phyloP scores from a whole-genome alignment of 768 basidiomycete genomes.

The Ramaria sp. region DNA sequence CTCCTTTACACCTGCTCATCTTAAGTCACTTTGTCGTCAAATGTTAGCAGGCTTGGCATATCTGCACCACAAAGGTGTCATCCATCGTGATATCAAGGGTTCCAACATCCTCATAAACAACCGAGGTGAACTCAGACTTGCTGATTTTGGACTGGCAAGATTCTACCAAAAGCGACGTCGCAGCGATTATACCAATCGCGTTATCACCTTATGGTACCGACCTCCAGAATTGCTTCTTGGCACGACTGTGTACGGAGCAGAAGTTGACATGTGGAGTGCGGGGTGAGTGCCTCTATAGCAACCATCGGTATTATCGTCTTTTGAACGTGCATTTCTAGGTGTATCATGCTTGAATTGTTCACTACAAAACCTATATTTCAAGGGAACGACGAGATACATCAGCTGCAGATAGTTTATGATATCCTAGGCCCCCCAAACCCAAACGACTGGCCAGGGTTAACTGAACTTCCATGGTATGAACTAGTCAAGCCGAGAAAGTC shows the following conservation, averaged over 20 bases:
- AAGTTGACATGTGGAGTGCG: conserved; percentile 99
- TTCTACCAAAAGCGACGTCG: conserved; percentile 87
- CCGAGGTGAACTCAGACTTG: conserved; percentile 87
- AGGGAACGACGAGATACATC: conserved; percentile 95
- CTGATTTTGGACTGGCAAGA: conserved; percentile 93
- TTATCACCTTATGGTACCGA: conserved; percentile 98
- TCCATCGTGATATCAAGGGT: conserved; percentile 98
- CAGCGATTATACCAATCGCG: conserved; percentile 97
- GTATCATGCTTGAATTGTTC: conserved; percentile 97
- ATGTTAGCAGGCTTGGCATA: conserved; percentile 94
- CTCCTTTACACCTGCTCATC: conserved; percentile 71
- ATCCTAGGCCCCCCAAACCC: conserved; percentile 82
- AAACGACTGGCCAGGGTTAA: conserved; percentile 73
- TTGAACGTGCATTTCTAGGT: conserved; percentile 36
- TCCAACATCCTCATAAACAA: conserved; percentile 95
- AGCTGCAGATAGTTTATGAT: conserved; percentile 87
- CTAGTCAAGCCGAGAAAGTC: conserved; percentile 83
- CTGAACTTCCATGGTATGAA: conserved; percentile 93
- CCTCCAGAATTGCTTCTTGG: conserved; percentile 93
- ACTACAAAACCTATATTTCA: conserved; percentile 96
- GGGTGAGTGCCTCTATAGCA: conserved; percentile 47
- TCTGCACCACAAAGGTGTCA: conserved; percentile 90
- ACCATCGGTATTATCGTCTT: not conserved
- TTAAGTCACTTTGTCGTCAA: conserved; percentile 93
- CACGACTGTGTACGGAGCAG: conserved; percentile 91